A percentile compares a stretch with the other conserved stretches of the same genome.
phyloP scores from a whole-genome alignment of 129 eudicot species.

The Lactuca saligna region DNA sequence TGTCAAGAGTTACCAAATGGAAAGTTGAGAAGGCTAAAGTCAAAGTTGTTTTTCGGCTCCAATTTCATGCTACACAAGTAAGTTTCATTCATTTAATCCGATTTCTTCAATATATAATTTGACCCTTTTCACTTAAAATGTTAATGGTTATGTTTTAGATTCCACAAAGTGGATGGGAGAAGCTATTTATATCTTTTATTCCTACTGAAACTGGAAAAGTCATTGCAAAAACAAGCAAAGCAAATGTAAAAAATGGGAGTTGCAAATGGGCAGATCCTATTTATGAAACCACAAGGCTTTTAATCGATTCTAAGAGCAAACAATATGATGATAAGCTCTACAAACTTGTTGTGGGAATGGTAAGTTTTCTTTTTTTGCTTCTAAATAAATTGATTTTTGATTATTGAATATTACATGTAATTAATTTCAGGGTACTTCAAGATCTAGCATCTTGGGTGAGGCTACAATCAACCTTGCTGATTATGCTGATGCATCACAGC shows the following conservation, averaged over 20 bases:
- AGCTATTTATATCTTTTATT: constrained; percentile 75
- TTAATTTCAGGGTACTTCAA: constrained; percentile 73
- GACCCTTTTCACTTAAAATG: neutral
- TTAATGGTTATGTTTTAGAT: constrained; percentile 48
- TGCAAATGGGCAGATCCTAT: constrained; percentile 99
- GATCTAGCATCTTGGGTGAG: constrained; percentile 90
- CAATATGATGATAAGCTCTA: constrained; percentile 85
- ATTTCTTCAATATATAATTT: neutral
- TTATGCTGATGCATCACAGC: constrained; percentile 87
- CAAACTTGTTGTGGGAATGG: constrained; percentile 92
- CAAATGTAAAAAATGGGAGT: constrained; percentile 83
- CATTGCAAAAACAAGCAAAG: constrained; percentile 85
- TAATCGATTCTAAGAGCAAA: constrained; percentile 73
- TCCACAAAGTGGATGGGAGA: constrained; percentile 96
- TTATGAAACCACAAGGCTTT: constrained; percentile 95
- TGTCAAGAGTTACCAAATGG: constrained; percentile 93
- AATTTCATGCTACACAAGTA: constrained; percentile 92
- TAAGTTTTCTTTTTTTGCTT: constrained; percentile 27
- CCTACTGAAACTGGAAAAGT: constrained; percentile 88
- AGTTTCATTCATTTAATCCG: neutral
- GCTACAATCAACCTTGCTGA: constrained; percentile 93
- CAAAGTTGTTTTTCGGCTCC: constrained; percentile 94
- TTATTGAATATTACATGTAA: too few species aligned
- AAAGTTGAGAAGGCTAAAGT: constrained; percentile 95
- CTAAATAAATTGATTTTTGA: too few species aligned